Base-by-base conservation (phyloP, 306 rosid genomes). In the Quercus suber region DNA sequence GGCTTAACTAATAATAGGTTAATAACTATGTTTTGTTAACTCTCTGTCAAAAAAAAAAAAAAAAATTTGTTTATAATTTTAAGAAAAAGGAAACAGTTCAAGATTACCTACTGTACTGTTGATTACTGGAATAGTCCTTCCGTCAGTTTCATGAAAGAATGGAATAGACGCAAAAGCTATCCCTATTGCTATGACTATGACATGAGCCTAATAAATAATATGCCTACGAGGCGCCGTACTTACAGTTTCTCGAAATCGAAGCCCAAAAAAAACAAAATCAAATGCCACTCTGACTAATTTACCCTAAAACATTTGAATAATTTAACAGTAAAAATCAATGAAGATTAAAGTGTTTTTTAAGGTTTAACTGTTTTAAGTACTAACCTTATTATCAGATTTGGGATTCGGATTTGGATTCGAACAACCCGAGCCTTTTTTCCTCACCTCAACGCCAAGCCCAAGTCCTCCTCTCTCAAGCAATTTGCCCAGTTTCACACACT, bases 401-500 rank as follows among this genome's bases (percentile, higher is more conserved):
- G 12, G 45, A 60, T 37, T 73, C 84, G 7, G 89, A 74, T 58
- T 28, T 72, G 85, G 58, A 58, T 74, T 82, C 3, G 86, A 71
- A 78, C 82, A 80, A 61, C 82, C 76, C 1, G 84, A 74, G 15
- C 80, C 87, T 58, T 55, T 86, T 73, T 78, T 92, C 73, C 79
- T 89, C 41, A 82, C 57, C 69, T 82, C 93, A 71, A 65, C 41
- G 67, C 90, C 91, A 33, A 80, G 79, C 67, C 90, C 91, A 43
- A 80, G 79, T 3, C 69, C 84, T 37, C 89, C 89, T 63, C 84
- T 87, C 70, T 89, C 97, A 23, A 92, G 83, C 90, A 90, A 82
- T 68, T 86, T 92, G 57, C 92, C 98, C 1, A 92, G 94, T 69
- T 90, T 94, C 58, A 87, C 88, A 73, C 88, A 87, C 83, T 92